Conservation (phyloP, 257 asterid species). For the Solanum sitiens region DNA sequence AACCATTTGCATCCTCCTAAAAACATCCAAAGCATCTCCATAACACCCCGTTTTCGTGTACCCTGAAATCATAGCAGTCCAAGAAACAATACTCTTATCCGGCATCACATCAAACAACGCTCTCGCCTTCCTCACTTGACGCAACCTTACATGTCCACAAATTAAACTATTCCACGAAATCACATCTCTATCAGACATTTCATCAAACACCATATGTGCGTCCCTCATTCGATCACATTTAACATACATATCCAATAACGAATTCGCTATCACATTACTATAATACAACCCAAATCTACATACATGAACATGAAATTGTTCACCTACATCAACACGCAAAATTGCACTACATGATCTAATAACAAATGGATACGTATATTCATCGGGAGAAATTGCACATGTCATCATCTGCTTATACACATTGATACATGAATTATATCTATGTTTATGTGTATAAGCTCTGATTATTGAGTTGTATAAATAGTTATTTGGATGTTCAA, state of each 20-base stretch:
- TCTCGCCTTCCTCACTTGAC: slow-evolving; percentile 45
- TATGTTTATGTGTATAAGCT: slow-evolving; percentile 33
- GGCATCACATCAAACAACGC: slow-evolving; percentile 52
- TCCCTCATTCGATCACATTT: slow-evolving; percentile 36
- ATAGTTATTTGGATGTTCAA: slow-evolving; percentile 43
- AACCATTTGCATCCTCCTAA: slow-evolving; percentile 52
- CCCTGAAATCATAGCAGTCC: slow-evolving; percentile 77
- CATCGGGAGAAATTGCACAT: slow-evolving; percentile 32
- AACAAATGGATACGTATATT: slow-evolving; percentile 62
- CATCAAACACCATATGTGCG: slow-evolving; percentile 51
- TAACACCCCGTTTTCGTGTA: slow-evolving; percentile 42
- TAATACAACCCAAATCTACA: slow-evolving; percentile 31
- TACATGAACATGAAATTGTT: slow-evolving; percentile 51
- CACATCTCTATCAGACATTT: slow-evolving; percentile 61
- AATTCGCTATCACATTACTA: slow-evolving; percentile 24
- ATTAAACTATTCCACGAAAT: slow-evolving; percentile 68
- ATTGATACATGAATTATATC: slow-evolving; percentile 21
- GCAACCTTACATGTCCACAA: slow-evolving; percentile 49
- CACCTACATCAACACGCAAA: slow-evolving; percentile 21
- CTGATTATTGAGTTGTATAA: slow-evolving; percentile 50
- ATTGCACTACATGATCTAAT: slow-evolving; percentile 63
- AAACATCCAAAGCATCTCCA: slow-evolving; percentile 54
- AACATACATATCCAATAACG: slow-evolving; percentile 59
- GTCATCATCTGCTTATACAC: slow-evolving; percentile 38
- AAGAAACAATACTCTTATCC: slow-evolving; percentile 43